These are phyloP conservation scores for Lumnitzera racemosa DNA, from an alignment of 345 rosid genomes.

Conservation along the genomic window DNA sequence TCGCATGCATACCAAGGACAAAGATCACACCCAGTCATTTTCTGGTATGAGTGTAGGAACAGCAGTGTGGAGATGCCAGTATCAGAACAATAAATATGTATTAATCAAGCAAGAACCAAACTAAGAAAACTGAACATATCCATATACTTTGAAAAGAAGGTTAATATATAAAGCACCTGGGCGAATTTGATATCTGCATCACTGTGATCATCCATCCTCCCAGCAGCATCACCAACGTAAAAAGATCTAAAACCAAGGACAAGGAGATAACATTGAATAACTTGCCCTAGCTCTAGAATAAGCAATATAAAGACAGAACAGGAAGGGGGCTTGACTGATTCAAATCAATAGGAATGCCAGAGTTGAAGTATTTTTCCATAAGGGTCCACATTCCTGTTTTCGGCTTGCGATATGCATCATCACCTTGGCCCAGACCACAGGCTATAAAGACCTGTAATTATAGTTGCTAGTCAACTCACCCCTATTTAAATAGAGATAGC, in stretches of 20 bases:
- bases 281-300: not conserved
- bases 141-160: not conserved
- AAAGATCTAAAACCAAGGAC: constrained; percentile 51
- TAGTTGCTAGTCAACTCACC: constrained; percentile 1
- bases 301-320: not conserved
- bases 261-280: not conserved
- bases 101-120: not conserved
- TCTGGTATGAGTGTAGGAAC: not conserved
- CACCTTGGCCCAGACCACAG: constrained; percentile 51
- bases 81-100: not conserved
- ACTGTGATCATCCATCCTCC: constrained; percentile 73
- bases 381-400: constrained; percentile 87
- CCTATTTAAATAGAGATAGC: not conserved
- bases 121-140: not conserved
- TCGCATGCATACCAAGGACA: too few relatives aligned
- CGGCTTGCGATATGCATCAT: constrained; percentile 81
- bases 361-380: constrained; percentile 80
- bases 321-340: constrained; percentile 44
- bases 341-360: constrained; percentile 70
- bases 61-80: not conserved
- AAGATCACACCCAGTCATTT: too few relatives aligned
- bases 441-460: constrained; percentile 75
- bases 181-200: constrained; percentile 90
- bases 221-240: constrained; percentile 97
- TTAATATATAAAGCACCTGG: constrained; percentile 30